Conservation (phyloP, 805 yeast species). For the Suhomyces faveliae region DNA sequence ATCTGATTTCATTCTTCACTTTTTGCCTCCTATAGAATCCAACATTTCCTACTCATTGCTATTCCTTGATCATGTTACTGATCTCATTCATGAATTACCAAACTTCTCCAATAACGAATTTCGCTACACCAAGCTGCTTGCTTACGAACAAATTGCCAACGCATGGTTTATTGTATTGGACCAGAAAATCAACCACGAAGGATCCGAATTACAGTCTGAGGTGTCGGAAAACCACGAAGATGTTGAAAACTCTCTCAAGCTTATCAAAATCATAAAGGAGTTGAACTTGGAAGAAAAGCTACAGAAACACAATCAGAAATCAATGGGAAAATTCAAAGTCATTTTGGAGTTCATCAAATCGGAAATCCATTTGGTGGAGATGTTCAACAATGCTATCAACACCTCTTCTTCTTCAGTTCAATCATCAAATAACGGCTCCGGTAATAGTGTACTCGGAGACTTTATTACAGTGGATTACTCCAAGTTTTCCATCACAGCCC, state of each 20-base stretch:
- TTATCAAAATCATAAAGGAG: constrained; percentile 33
- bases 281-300: constrained; percentile 43
- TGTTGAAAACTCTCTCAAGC: constrained; percentile 18
- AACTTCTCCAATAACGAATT: constrained; percentile 58
- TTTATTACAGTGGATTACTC: constrained; percentile 45
- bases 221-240: constrained; percentile 5
- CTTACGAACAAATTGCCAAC: constrained; percentile 59
- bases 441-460: constrained; percentile 26
- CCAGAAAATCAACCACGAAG: constrained; percentile 18
- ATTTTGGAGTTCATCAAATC: constrained; percentile 45
- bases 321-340: constrained; percentile 41
- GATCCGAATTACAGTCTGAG: constrained; percentile 8
- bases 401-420: constrained; percentile 10
- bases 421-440: constrained; percentile 9
- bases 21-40: constrained; percentile 67
- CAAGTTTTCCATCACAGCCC: constrained; percentile 39
- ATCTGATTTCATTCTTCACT: constrained; percentile 70
- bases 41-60: constrained; percentile 54
- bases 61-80: constrained; percentile 62
- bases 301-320: constrained; percentile 42
- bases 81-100: constrained; percentile 62
- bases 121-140: constrained; percentile 49
- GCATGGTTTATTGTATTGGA: constrained; percentile 54
- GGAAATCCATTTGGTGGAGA: constrained; percentile 35
- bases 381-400: constrained; percentile 18